Percentiles rank a stretch among this genome's conserved stretches.
These are phyloP conservation scores for Excoecaria cochinchinensis DNA, from an alignment of 345 rosid species.

Conservation along the genomic window DNA sequence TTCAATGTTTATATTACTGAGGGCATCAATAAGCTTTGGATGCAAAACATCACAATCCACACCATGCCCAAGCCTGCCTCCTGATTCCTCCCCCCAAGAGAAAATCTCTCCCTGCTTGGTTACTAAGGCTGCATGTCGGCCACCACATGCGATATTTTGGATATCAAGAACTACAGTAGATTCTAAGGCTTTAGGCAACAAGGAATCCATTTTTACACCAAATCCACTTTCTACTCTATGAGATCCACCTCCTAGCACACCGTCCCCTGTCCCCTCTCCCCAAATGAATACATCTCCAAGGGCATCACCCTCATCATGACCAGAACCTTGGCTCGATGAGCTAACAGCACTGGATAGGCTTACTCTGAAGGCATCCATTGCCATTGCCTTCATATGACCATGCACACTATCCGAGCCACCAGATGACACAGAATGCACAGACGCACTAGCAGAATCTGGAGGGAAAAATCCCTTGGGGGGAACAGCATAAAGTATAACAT, in stretches of 20 bases:
- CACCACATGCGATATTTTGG: constrained; percentile 77
- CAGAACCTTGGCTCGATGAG: constrained; percentile 83
- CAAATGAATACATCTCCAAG: constrained; percentile 76
- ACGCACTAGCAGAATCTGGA: constrained; percentile 74
- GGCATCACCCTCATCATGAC: constrained; percentile 81
- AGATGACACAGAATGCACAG: constrained; percentile 90
- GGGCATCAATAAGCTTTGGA: constrained; percentile 67
- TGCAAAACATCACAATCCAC: constrained; percentile 71
- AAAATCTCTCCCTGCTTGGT: constrained; percentile 79
- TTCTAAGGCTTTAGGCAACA: constrained; percentile 66
- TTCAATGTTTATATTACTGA: constrained; percentile 59
- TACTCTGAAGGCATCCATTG: constrained; percentile 86
- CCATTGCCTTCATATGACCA: constrained; percentile 73
- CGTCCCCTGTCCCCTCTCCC: constrained; percentile 76
- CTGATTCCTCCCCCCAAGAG: constrained; percentile 82
- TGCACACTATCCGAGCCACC: constrained; percentile 93
- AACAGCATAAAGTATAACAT: constrained; percentile 70
- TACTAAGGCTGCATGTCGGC: constrained; percentile 67
- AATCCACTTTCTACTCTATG: constrained; percentile 46
- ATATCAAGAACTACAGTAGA: constrained; percentile 77
- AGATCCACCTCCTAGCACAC: constrained; percentile 65
- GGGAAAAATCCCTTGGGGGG: constrained; percentile 86
- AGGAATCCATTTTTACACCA: constrained; percentile 58
- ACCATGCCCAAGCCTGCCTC: constrained; percentile 87
- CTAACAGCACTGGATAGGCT: constrained; percentile 95